A percentile compares a stretch with the other conserved stretches of the same genome.
These are phyloP conservation scores for Ganoderma multipileum DNA, from an alignment of 1,284 basidiomycete species.

Conservation along the genomic window DNA sequence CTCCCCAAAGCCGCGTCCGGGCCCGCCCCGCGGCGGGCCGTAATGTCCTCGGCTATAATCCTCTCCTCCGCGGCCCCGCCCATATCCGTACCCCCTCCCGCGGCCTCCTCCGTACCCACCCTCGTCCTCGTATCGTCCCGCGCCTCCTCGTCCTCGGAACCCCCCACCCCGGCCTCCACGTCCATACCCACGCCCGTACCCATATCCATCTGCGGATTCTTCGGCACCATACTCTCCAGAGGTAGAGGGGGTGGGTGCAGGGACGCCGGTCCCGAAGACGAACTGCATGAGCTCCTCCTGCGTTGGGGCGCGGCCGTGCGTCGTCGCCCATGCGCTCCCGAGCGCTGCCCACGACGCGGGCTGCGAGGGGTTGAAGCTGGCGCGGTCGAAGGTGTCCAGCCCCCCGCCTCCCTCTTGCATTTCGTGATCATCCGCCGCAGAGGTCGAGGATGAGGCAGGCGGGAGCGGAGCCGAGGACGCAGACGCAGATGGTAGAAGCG, in stretches of 20 bases:
- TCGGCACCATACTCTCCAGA: neutral
- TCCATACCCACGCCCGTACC: constrained; percentile 5
- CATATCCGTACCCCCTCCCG: constrained; percentile 11
- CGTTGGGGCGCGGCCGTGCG: constrained; percentile 68
- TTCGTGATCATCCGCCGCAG: neutral
- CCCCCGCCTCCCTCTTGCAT: constrained; percentile 39
- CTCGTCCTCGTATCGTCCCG: constrained; percentile 19
- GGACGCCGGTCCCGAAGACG: constrained; percentile 50
- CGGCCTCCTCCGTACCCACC: neutral
- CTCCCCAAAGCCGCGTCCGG: constrained; percentile 1
- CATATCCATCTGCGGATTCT: neutral
- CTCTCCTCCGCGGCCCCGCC: constrained; percentile 13
- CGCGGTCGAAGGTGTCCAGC: constrained; percentile 70
- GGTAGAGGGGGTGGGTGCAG: constrained; percentile 16
- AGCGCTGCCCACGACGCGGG: constrained; percentile 77
- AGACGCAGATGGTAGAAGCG: constrained; percentile 12
- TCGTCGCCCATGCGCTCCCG: constrained; percentile 74
- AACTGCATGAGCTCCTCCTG: constrained; percentile 79
- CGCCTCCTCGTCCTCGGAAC: constrained; percentile 19
- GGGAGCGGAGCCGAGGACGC: neutral
- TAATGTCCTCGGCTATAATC: constrained; percentile 29
- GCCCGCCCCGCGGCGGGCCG: constrained; percentile 13
- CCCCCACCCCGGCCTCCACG: constrained; percentile 11
- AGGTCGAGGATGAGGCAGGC: constrained; percentile 7
- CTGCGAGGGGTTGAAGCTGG: constrained; percentile 72